Evolutionary conservation across 2,329 filamentous ascomycete genomes (phyloP), one percentile per base, ranked within the genome.

Genomic region (Aspergillus oerlinghausenensis): DNA sequence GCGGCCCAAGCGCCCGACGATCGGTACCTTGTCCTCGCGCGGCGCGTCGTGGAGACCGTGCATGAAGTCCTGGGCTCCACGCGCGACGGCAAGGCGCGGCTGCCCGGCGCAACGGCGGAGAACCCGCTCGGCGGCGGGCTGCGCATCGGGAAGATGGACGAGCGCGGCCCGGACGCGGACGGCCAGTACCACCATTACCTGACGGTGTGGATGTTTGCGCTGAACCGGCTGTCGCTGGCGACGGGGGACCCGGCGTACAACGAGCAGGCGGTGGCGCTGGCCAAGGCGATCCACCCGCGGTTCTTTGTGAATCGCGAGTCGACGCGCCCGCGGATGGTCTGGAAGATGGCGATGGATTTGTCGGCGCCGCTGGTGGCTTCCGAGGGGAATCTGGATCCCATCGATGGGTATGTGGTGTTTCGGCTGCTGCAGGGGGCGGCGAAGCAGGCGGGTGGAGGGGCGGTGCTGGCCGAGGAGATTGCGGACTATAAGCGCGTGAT

Each of bases 171-270:
- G 1, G 82, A 85, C 52, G 74, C 77, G 7, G 83, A 86, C 65
- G 83, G 83, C 2, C 83, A 86, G 65, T 85, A 86, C 58, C 82
- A 84, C 61, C 83, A 85, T 62, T 85, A 85, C 60, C 72, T 85
- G 21, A 85, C 82, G 0, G 64, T 85, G 4, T 86, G 83, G 83
- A 84, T 85, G 82, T 85, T 84, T 65, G 82, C 83, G 1, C 73
- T 86, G 4, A 84, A 83, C 63, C 74, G 83, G 1, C 71, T 84
- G 43, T 74, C 79, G 0, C 58, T 79, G 38, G 82, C 80, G 2
- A 76, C 78, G 0, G 72, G 71, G 0, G 76, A 84, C 23, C 62
- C 66, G 9, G 62, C 58, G 7, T 85, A 79, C 59, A 84, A 84
- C 59, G 68, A 72, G 28, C 73, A 80, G 51, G 83, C 82, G 0